Evolutionary conservation across 805 yeast species (phyloP).

Genomic region (Wickerhamiella hasegawae): DNA sequence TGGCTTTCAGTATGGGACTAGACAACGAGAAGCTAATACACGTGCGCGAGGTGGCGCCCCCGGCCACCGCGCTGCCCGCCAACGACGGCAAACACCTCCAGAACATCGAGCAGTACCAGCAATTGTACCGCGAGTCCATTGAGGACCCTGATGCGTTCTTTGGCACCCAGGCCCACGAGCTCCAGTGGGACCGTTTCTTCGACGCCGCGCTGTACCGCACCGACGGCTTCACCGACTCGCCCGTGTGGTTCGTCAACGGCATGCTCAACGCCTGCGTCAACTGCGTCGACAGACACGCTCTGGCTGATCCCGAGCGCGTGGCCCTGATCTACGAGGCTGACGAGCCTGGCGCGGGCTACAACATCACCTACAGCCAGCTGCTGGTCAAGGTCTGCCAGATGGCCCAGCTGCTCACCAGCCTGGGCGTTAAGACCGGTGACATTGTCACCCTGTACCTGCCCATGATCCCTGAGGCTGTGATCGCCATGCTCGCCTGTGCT

Average conservation of each 20-base stretch:
- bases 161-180: slow-evolving; percentile 57
- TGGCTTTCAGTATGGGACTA: slow-evolving; percentile 7
- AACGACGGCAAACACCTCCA: slow-evolving; percentile 27
- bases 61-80: slow-evolving; percentile 14
- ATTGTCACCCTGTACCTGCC: slow-evolving; percentile 93
- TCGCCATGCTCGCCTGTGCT: slow-evolving; percentile 83
- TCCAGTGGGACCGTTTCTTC: slow-evolving; percentile 69
- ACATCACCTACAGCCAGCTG: slow-evolving; percentile 72
- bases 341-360: slow-evolving; percentile 57
- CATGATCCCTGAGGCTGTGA: slow-evolving; percentile 91
- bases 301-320: slow-evolving; percentile 61
- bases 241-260: slow-evolving; percentile 91
- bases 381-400: slow-evolving; percentile 69
- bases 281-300: slow-evolving; percentile 91
- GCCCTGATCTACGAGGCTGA: slow-evolving; percentile 80
- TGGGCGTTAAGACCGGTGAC: slow-evolving; percentile 89
- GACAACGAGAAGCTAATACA: slow-evolving; percentile 18
- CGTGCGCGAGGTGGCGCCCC: slow-evolving; percentile 15
- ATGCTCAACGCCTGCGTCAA: slow-evolving; percentile 83
- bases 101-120: slow-evolving; percentile 49
- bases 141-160: slow-evolving; percentile 68
- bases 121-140: slow-evolving; percentile 58
- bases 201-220: slow-evolving; percentile 28
- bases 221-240: slow-evolving; percentile 19
- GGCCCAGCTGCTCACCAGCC: slow-evolving; percentile 64